Base-by-base conservation (phyloP, 768 basidiomycete species). In the Podaxis sp. region DNA sequence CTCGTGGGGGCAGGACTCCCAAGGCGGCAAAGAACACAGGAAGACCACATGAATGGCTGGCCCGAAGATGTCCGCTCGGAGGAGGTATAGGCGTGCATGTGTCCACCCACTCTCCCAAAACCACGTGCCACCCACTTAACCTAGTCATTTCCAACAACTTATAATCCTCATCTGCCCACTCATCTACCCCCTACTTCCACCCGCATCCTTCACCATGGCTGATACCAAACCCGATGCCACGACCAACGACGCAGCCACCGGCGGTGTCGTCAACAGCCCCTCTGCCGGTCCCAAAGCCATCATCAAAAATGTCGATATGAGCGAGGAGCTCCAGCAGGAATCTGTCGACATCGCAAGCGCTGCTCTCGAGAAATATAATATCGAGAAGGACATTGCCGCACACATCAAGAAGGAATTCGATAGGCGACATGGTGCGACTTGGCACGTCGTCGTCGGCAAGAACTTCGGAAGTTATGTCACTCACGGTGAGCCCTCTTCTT, bases 381-480 rank as follows among this genome's bases (percentile, higher is more conserved):
- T 97, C 80, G 96, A 98, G 82, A 98, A 97, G 78, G 96, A 98
- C 75, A 94, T 98, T 72, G 96, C 96, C 15, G 94, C 96, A 46
- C 89, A 92, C 76, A 92, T 98, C 85, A 98, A 98, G 85, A 95
- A 95, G 77, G 94, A 97, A 80, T 94, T 96, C 74, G 96, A 98
- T 82, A 83, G 87, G 77, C 81, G 90, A 76, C 89, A 94, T 68
- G 93, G 94, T 25, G 87, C 93, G 61, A 97, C 96, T 68, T 98
- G 96, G 96, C 96, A 98, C 74, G 94, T 95, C 74, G 95, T 98
- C 67, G 96, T 96, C 55, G 96, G 96, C 64, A 98, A 96, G 83
- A 97, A 98, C 80, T 98, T 96, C 85, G 96, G 96, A 55, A 94
- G 92, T 78, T 98, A 96, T 73, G 96, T 98, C 47, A 97, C 96